phyloP scores from a whole-genome alignment of 2,329 filamentous ascomycete genomes.

The Xylaria sp. region DNA sequence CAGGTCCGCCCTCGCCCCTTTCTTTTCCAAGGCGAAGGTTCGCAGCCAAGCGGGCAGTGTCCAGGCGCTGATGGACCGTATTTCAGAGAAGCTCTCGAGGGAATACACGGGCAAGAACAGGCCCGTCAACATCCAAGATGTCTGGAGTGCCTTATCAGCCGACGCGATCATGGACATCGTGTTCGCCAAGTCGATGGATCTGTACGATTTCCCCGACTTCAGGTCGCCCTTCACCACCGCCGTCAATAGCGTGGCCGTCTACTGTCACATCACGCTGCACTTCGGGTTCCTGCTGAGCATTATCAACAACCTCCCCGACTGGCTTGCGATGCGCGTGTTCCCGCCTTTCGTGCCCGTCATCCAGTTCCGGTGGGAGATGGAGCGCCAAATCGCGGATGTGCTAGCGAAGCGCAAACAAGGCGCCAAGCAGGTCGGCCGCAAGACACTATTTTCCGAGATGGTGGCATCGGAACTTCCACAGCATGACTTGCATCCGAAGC shows the following conservation, averaged over 20 bases:
- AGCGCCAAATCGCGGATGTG: constrained; percentile 17
- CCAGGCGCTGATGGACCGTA: background rate
- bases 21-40: constrained; percentile 40
- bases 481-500: background rate
- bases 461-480: constrained; percentile 5
- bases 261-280: constrained; percentile 13
- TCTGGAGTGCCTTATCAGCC: constrained; percentile 18
- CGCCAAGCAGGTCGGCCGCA: background rate
- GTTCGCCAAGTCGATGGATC: constrained; percentile 10
- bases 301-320: constrained; percentile 9
- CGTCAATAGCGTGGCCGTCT: constrained; percentile 2
- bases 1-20: constrained; percentile 28
- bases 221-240: constrained; percentile 8
- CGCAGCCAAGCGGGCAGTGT: background rate
- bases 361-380: constrained; percentile 19
- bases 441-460: constrained; percentile 10
- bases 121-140: constrained; percentile 16
- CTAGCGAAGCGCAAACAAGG: background rate
- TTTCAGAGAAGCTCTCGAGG: constrained; percentile 17
- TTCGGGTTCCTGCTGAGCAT: constrained; percentile 9
- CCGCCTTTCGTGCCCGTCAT: constrained; percentile 11
- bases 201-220: constrained; percentile 16
- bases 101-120: constrained; percentile 22
- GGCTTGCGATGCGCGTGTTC: constrained; percentile 10
- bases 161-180: constrained; percentile 24